phyloP scores from a whole-genome alignment of 306 rosid species.

The Pterocarpus macrocarpus region DNA sequence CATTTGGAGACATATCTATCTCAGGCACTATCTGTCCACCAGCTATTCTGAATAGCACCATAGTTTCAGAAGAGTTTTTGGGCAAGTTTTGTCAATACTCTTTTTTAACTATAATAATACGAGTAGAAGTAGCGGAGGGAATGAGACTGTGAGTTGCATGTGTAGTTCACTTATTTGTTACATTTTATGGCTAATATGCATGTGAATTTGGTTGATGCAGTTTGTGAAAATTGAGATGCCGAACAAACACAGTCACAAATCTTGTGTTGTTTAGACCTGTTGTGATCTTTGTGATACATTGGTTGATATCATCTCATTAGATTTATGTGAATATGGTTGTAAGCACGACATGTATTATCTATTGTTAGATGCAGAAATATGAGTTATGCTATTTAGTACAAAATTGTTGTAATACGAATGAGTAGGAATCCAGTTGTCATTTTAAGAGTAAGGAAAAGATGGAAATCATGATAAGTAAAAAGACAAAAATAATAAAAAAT shows the following conservation, averaged over 20 bases:
- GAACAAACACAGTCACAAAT: slow-evolving; percentile 47
- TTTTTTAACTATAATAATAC: neutral
- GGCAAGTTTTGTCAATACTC: neutral
- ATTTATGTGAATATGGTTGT: slow-evolving; percentile 25
- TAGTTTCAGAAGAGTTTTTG: neutral
- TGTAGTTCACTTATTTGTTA: slow-evolving; percentile 2
- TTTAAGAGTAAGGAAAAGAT: too few species aligned
- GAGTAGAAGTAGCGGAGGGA: neutral
- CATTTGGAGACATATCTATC: slow-evolving; percentile 10
- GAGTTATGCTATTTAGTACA: too few species aligned
- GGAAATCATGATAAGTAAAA: too few species aligned
- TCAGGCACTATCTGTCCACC: slow-evolving; percentile 49
- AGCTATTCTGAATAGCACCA: slow-evolving; percentile 31
- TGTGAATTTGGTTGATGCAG: slow-evolving; percentile 8
- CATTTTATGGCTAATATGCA: slow-evolving; percentile 22
- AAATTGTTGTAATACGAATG: too few species aligned
- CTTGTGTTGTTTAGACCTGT: slow-evolving; percentile 24
- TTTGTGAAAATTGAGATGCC: slow-evolving; percentile 37
- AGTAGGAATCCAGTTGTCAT: too few species aligned
- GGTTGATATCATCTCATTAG: slow-evolving; percentile 37
- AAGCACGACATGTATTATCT: slow-evolving; percentile 10
- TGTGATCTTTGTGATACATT: slow-evolving; percentile 41
- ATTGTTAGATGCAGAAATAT: neutral
- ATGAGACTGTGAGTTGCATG: slow-evolving; percentile 28
- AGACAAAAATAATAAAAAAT: too few species aligned